These are phyloP conservation scores for Simplicillium sp. DNA, from an alignment of 2,329 filamentous ascomycete species.

Conservation along the genomic window DNA sequence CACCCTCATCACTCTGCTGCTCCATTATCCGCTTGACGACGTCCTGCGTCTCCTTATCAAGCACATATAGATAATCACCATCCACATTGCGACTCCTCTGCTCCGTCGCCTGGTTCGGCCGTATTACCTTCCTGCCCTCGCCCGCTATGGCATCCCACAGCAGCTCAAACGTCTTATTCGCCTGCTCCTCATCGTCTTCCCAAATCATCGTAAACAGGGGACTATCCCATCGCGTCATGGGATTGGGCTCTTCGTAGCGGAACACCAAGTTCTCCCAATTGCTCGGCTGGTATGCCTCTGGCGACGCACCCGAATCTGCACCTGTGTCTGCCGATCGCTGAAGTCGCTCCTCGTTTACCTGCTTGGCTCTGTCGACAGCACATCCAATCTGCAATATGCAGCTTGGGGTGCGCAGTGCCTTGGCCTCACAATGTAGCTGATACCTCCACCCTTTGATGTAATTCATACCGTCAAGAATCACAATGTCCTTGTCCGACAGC, in stretches of 20 bases:
- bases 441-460: conserved; percentile 90
- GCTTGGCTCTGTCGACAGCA: conserved; percentile 37
- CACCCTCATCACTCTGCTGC: conserved; percentile 61
- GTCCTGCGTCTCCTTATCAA: conserved; percentile 71
- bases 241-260: conserved; percentile 77
- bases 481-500: conserved; percentile 62
- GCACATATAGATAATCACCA: conserved; percentile 68
- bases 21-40: conserved; percentile 62
- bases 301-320: too few relatives aligned
- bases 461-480: conserved; percentile 72
- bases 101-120: conserved; percentile 68
- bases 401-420: conserved; percentile 65
- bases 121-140: conserved; percentile 52
- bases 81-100: conserved; percentile 51
- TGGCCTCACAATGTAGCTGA: conserved; percentile 77
- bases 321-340: conserved; percentile 2
- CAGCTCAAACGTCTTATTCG: conserved; percentile 45
- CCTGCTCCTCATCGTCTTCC: conserved; percentile 59
- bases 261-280: conserved; percentile 76
- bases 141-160: conserved; percentile 69
- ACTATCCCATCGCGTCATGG: conserved; percentile 77
- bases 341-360: conserved; percentile 52
- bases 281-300: conserved; percentile 37
- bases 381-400: conserved; percentile 63
- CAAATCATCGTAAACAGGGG: conserved; percentile 72